Conservation (phyloP, 2,329 filamentous ascomycete species). For the Neophaeococcomyces mojaviensis region DNA sequence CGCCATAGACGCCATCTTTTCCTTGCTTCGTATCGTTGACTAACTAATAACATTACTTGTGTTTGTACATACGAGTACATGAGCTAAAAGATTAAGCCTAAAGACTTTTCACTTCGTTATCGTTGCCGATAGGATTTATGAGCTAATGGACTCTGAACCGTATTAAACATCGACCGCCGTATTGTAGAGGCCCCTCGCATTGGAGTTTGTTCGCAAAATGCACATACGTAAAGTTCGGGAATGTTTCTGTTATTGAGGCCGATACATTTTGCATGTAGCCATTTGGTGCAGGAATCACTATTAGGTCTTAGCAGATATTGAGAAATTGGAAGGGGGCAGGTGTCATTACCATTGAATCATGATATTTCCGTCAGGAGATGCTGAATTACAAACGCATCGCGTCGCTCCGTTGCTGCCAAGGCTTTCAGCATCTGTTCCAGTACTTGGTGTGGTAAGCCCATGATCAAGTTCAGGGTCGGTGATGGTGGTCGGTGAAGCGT, state of each 20-base stretch:
- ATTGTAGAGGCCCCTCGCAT: conserved; percentile 27
- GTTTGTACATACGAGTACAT: neutral
- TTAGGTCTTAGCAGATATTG: conserved; percentile 10
- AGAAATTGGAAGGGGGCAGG: conserved; percentile 14
- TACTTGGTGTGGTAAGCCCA: conserved; percentile 42
- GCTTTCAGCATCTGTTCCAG: conserved; percentile 46
- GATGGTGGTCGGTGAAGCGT: conserved; percentile 44
- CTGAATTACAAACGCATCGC: conserved; percentile 50
- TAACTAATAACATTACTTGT: too few relatives aligned
- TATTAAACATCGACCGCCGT: conserved; percentile 10
- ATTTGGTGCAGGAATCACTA: conserved; percentile 56
- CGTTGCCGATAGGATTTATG: conserved; percentile 16
- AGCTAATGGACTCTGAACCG: conserved; percentile 19
- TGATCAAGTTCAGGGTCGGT: conserved; percentile 36
- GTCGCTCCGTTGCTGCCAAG: conserved; percentile 45
- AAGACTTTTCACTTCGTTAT: too few relatives aligned
- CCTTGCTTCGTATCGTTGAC: too few relatives aligned
- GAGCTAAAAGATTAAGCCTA: too few relatives aligned
- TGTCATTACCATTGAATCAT: conserved; percentile 58
- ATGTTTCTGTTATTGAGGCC: conserved; percentile 44
- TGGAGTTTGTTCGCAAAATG: conserved; percentile 42
- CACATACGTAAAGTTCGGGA: conserved; percentile 43
- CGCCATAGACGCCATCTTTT: too few relatives aligned
- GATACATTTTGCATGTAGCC: conserved; percentile 53
- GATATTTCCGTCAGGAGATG: conserved; percentile 45